Evolutionary conservation across 306 rosid species (phyloP), one percentile per base, ranked within the genome.

Genomic region (Biancaea sappan): DNA sequence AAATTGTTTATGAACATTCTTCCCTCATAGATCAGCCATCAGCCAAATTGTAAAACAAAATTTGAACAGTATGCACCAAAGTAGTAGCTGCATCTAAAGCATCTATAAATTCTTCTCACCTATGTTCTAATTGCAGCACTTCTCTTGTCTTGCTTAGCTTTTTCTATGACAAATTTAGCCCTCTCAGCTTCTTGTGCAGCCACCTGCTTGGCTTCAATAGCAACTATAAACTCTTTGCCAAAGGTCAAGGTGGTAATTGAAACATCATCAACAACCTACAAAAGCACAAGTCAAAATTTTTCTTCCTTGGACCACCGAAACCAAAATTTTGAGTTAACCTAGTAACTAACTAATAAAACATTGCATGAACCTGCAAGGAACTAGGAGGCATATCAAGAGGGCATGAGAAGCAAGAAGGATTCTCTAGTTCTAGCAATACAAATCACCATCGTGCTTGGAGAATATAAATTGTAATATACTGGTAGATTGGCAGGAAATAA

Each of bases 141-240:
- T 82, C 56, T 85, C 82, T 87, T 90, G 85, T 90, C 96, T 80
- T 90, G 94, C 58, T 92, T 90, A 73, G 98, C 94, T 73, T 90
- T 87, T 70, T 92, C 94, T 52, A 90, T 92, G 79, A n/a, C n/a
- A n/a, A n/a, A n/a, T n/a, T n/a, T n/a, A n/a, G n/a, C n/a, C n/a
- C n/a, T n/a, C n/a, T n/a, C n/a, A n/a, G n/a, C n/a, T n/a, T n/a
- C n/a, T n/a, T n/a, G n/a, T n/a, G n/a, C n/a, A n/a, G n/a, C n/a
- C n/a, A n/a, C n/a, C n/a, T n/a, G n/a, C n/a, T n/a, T n/a, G n/a
- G n/a, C n/a, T n/a, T n/a, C n/a, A n/a, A n/a, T n/a, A n/a, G n/a
- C n/a, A n/a, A n/a, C n/a, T n/a, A n/a, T n/a, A n/a, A n/a, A n/a
- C n/a, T n/a, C n/a, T n/a, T n/a, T n/a, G n/a, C n/a, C n/a, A n/a